phyloP scores from a whole-genome alignment of 2,329 filamentous ascomycete genomes.

The Penicillium brasilianum region DNA sequence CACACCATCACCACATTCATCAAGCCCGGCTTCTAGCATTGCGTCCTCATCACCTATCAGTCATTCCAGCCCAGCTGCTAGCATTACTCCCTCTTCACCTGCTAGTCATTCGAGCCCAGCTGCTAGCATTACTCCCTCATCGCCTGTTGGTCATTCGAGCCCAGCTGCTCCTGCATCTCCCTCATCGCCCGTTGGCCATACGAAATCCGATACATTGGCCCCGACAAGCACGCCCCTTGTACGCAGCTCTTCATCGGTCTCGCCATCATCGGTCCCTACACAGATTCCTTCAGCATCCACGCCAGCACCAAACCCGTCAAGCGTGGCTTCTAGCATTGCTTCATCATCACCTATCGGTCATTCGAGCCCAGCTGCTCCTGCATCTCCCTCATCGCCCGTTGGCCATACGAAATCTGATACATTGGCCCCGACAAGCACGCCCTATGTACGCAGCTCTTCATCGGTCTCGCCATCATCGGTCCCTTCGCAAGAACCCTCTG shows the following conservation, averaged over 20 bases:
- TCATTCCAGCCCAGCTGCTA: neutral
- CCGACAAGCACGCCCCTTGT: neutral
- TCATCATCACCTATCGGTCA: neutral
- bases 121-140: no score
- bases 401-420: no score
- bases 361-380: neutral
- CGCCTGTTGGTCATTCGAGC: neutral
- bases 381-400: no score
- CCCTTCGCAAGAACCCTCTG: no score
- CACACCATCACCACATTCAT: neutral
- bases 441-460: neutral
- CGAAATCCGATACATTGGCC: neutral
- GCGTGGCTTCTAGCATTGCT: neutral
- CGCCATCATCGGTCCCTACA: slow-evolving; percentile 1
- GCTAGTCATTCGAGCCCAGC: neutral
- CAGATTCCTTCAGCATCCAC: neutral
- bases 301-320: neutral
- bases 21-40: neutral
- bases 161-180: no score
- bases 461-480: neutral
- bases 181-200: neutral
- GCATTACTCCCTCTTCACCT: neutral
- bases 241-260: neutral
- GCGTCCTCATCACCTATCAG: neutral
- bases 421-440: neutral